Percentiles rank a stretch among this genome's conserved stretches.
These are phyloP conservation scores for Thraustochytrium striatum DNA, from an alignment of 352 stramenopile species.

Conservation along the genomic window DNA sequence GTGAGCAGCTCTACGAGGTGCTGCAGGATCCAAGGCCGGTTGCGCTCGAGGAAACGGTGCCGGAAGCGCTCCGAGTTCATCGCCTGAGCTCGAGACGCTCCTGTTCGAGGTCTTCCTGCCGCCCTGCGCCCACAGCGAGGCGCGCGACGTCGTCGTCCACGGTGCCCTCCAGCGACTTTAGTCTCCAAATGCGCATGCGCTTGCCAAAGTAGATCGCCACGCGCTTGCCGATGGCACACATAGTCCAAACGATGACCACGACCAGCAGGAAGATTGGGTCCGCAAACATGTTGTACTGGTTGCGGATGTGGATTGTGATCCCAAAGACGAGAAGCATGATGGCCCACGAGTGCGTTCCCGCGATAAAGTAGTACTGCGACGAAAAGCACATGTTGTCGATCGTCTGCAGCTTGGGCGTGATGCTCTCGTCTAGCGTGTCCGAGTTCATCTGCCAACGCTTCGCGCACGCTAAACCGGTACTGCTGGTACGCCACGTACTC, in stretches of 20 bases:
- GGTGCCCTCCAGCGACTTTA: slow-evolving; percentile 81
- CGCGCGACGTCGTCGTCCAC: slow-evolving; percentile 94
- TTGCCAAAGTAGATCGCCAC: slow-evolving; percentile 65
- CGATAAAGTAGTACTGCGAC: slow-evolving; percentile 85
- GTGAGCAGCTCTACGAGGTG: slow-evolving; percentile 92
- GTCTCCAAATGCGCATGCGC: slow-evolving; percentile 80
- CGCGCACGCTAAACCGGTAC: slow-evolving; percentile 85
- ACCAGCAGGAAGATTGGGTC: slow-evolving; percentile 84
- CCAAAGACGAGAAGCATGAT: slow-evolving; percentile 86
- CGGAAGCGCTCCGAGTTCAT: slow-evolving; percentile 94
- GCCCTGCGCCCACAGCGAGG: slow-evolving; percentile 83
- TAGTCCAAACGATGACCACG: slow-evolving; percentile 68
- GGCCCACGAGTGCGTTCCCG: slow-evolving; percentile 71
- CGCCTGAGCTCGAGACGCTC: slow-evolving; percentile 90
- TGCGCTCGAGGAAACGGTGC: slow-evolving; percentile 92
- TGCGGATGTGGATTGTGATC: slow-evolving; percentile 85
- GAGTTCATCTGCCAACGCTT: slow-evolving; percentile 82
- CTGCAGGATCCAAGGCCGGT: slow-evolving; percentile 92
- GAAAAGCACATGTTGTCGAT: slow-evolving; percentile 92
- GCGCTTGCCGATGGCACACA: slow-evolving; percentile 67
- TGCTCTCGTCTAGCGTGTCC: slow-evolving; percentile 79
- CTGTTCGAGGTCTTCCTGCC: slow-evolving; percentile 86
- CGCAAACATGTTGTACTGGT: slow-evolving; percentile 84
- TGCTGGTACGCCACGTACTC: slow-evolving; percentile 94
- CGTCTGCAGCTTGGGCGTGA: slow-evolving; percentile 83